Conservation (phyloP, 495 filamentous ascomycete genomes). For the Thermothielavioides terrestris region DNA sequence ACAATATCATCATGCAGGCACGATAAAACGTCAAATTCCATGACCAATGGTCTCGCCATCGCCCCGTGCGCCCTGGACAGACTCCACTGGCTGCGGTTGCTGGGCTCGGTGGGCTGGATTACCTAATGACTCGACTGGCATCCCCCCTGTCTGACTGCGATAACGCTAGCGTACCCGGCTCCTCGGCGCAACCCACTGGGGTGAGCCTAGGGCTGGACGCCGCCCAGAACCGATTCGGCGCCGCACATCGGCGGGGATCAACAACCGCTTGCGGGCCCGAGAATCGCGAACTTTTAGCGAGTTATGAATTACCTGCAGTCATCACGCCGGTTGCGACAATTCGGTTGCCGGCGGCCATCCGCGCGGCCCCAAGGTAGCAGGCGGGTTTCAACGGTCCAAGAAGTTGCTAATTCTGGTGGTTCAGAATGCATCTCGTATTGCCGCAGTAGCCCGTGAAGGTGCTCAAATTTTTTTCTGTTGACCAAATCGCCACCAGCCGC, state of each 20-base stretch:
- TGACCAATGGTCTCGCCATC: too few relatives aligned
- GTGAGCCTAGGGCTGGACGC: slow-evolving; percentile 3
- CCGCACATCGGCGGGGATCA: background rate
- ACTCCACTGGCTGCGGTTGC: too few relatives aligned
- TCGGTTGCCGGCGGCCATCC: background rate
- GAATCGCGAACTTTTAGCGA: slow-evolving; percentile 1
- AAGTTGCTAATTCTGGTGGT: background rate
- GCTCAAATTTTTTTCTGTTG: background rate
- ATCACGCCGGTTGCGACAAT: slow-evolving; percentile 5
- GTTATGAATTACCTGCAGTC: background rate
- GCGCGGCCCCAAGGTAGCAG: background rate
- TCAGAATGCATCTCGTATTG: background rate
- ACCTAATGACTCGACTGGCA: too few relatives aligned
- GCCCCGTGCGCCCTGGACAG: too few relatives aligned
- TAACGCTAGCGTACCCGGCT: too few relatives aligned
- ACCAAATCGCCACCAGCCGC: background rate
- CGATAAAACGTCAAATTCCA: background rate
- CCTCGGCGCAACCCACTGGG: slow-evolving; percentile 6
- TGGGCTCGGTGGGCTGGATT: too few relatives aligned
- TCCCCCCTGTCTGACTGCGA: background rate
- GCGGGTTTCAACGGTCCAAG: background rate
- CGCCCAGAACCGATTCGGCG: background rate
- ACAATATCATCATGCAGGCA: background rate
- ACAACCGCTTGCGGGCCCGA: background rate
- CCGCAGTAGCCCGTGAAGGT: background rate